These are phyloP conservation scores for Acorus gramineus DNA, from an alignment of 106 monocot species.

Conservation along the genomic window DNA sequence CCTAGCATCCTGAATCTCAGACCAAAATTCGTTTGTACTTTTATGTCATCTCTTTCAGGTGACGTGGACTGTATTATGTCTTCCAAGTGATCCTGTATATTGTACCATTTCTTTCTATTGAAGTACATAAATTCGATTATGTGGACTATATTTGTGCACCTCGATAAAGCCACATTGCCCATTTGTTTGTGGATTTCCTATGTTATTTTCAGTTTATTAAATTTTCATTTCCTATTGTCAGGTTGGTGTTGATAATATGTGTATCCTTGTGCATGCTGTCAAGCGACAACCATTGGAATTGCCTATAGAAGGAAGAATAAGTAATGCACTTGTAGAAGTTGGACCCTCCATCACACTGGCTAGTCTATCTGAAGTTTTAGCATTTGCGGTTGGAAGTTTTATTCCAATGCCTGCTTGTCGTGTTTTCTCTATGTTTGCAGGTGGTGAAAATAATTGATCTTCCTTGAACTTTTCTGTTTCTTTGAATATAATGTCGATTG, in stretches of 20 bases:
- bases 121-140: too few relatives aligned
- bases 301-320: conserved; percentile 57
- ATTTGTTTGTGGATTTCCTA: neutral
- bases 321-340: conserved; percentile 88
- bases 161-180: too few relatives aligned
- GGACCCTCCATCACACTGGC: conserved; percentile 96
- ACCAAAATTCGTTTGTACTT: too few relatives aligned
- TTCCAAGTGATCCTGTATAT: too few relatives aligned
- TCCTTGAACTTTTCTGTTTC: too few relatives aligned
- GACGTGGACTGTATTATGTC: too few relatives aligned
- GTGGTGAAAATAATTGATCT: neutral
- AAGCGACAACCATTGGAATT: conserved; percentile 58
- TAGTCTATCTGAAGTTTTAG: conserved; percentile 81
- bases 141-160: too few relatives aligned
- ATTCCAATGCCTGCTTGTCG: conserved; percentile 96
- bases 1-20: too few relatives aligned
- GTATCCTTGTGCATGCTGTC: conserved; percentile 92
- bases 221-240: conserved; percentile 11
- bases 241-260: conserved; percentile 99
- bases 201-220: neutral
- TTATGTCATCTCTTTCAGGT: too few relatives aligned
- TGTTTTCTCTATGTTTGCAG: conserved; percentile 98
- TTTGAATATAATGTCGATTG: too few relatives aligned
- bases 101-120: too few relatives aligned
- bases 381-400: conserved; percentile 90